Evolutionary conservation across 2,329 filamentous ascomycete species (phyloP), one percentile per base, ranked within the genome.

Genomic region (Thyridium curvatum): DNA sequence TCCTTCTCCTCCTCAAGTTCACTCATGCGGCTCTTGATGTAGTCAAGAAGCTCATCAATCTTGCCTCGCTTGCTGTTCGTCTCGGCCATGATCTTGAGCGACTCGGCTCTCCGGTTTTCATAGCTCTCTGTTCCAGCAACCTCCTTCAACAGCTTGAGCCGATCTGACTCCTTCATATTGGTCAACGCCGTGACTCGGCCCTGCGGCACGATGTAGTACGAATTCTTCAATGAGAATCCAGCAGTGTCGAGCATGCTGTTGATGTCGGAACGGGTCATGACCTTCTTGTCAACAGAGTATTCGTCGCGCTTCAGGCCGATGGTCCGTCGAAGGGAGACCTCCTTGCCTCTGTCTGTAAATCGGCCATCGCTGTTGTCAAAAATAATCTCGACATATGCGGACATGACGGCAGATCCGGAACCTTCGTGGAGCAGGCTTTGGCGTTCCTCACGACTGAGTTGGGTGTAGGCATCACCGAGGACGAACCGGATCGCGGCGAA

Each of bases 401-500:
- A 95, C 87, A 96, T 95, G 54, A 98, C 91, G 13, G 93, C 93
- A 4, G 91, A 95, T 29, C 93, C 94, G 4, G 93, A 94, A 31
- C 94, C 94, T 72, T 98, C 94, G 61, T 98, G 93, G n/a, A 98
- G 77, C 29, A 98, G 77, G 21, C 87, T 89, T 64, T 94, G 89
- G 44, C 93, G 87, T 71, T 98, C 91, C 61, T 98, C 93, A 52
- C 91, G 85, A 47, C 85, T 87, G 79, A 98, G 87, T 61, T 94
- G 86, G 33, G 86, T 94, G 65, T 98, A 98, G 48, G 89, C 88
- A 79, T 98, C 93, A 65, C 90, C 93, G 46, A 98, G 82, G 34
- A 97, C 94, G 66, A 98, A 98, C 42, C 93, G 89, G 64, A 98
- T 96, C 33, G 93, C 93, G 37, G 93, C 91, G 66, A 98, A 98